Percentiles rank a stretch among this genome's conserved stretches.
Evolutionary conservation across 2,329 filamentous ascomycete species (phyloP).

Genomic region (Phaeosphaeria sp.): DNA sequence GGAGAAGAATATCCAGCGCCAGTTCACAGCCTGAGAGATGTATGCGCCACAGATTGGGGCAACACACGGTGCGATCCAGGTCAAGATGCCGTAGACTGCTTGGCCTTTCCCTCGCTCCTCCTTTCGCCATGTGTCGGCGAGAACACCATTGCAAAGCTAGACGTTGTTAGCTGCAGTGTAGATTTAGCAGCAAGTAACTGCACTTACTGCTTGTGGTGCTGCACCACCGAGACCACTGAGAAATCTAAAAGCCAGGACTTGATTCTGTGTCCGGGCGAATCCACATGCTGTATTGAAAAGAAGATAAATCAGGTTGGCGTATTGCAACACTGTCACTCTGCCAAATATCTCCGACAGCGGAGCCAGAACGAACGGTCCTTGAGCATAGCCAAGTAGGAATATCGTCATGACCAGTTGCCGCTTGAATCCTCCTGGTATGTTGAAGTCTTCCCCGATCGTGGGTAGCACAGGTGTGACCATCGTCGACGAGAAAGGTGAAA

Average conservation of each 20-base stretch:
- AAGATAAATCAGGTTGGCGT: slow-evolving; percentile 43
- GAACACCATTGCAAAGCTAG: slow-evolving; percentile 43
- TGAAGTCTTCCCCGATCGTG: slow-evolving; percentile 39
- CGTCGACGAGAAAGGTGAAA: slow-evolving; percentile 47
- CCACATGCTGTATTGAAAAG: slow-evolving; percentile 44
- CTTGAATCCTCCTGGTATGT: slow-evolving; percentile 38
- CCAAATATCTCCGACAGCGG: slow-evolving; percentile 47
- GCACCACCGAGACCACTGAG: slow-evolving; percentile 42
- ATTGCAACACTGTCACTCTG: slow-evolving; percentile 41
- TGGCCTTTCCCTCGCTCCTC: slow-evolving; percentile 69
- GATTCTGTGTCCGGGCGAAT: slow-evolving; percentile 35
- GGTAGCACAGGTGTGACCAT: slow-evolving; percentile 47
- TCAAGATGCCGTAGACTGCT: slow-evolving; percentile 66
- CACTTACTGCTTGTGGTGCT: slow-evolving; percentile 41
- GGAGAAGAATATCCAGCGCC: slow-evolving; percentile 76
- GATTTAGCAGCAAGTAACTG: background rate
- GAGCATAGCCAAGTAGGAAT: slow-evolving; percentile 46
- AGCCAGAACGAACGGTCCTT: slow-evolving; percentile 46
- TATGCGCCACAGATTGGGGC: slow-evolving; percentile 50
- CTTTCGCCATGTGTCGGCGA: slow-evolving; percentile 63
- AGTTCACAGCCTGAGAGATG: slow-evolving; percentile 47
- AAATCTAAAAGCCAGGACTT: slow-evolving; percentile 46
- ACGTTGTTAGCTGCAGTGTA: slow-evolving; percentile 4
- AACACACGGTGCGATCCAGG: slow-evolving; percentile 68
- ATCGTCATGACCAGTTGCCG: slow-evolving; percentile 43